Evolutionary conservation across 2,329 filamentous ascomycete species (phyloP).

Genomic region (Fusarium coicis): DNA sequence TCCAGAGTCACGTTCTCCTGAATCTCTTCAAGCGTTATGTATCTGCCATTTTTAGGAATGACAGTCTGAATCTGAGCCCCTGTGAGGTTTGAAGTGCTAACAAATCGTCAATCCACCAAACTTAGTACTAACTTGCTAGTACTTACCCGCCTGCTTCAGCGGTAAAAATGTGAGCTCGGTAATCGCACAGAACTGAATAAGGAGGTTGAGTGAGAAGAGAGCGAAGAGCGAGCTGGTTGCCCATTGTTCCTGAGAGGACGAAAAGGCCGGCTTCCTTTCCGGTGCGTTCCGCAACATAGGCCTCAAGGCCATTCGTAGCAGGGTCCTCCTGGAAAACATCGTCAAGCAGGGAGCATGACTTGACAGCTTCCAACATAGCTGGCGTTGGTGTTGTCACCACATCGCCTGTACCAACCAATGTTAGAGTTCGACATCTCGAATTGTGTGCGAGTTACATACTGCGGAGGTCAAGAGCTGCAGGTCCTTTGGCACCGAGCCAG

Average conservation of each 20-base stretch:
- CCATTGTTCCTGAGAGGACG: conserved; percentile 92
- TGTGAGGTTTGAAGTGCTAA: conserved; percentile 74
- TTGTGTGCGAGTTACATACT: conserved; percentile 46
- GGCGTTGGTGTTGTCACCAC: conserved; percentile 77
- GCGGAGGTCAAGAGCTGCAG: conserved; percentile 53
- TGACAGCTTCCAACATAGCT: conserved; percentile 84
- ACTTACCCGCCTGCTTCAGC: conserved; percentile 71
- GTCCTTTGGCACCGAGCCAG: conserved; percentile 53
- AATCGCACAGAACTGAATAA: conserved; percentile 81
- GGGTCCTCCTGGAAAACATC: conserved; percentile 86
- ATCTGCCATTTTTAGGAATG: conserved; percentile 73
- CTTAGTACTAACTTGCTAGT: fast-evolving
- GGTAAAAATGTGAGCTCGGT: conserved; percentile 79
- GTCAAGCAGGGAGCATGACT: conserved; percentile 79
- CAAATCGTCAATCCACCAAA: background rate
- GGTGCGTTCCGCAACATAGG: conserved; percentile 76
- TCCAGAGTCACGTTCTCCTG: conserved; percentile 70
- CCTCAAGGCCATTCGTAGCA: conserved; percentile 80
- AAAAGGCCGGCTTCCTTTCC: conserved; percentile 82
- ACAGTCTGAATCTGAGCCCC: conserved; percentile 77
- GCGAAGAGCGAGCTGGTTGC: conserved; percentile 86
- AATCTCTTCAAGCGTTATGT: conserved; percentile 83
- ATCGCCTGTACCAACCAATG: conserved; percentile 51
- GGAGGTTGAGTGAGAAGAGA: conserved; percentile 83
- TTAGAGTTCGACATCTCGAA: conserved; percentile 28